Base-by-base conservation (phyloP, 306 rosid species). In the Oemleria cerasiformis region DNA sequence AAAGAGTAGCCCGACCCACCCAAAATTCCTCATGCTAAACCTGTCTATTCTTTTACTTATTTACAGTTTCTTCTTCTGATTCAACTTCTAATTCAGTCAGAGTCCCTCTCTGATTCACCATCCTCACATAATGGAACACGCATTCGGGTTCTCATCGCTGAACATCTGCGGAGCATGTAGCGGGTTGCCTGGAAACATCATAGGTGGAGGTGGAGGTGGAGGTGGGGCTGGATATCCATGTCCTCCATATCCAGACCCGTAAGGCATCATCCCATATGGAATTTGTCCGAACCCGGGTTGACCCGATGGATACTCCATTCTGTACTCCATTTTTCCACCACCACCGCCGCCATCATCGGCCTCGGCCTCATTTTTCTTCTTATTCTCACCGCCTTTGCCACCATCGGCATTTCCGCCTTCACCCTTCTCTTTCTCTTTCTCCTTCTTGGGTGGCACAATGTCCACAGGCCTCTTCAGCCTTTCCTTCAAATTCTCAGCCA, bases 121-220 rank as follows among this genome's bases (percentile, higher is more conserved):
- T 4, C 10, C 21, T 80, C 88, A 92, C 97, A 92, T 86, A 39
- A 90, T 34, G 0, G 77, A 85, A 71, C 98, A 92, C 10, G 90
- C 97, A 77, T 90, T 85, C 1, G 98, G 98, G 80, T 92, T 92
- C 74, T 92, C 98, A 0, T 90, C 98, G 19, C 92, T 92, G 54
- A 92, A 92, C 38, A 88, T 61, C 48, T 85, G 86, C 0, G 96
- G 36, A 30, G 92, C 85, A 36, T 83, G 82, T 38, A 58, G 51
- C 1, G 73, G 85, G 65, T 78, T 83, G 6, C 75, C n/a, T 19
- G 67, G 70, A 8, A 77, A 55, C 8, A 76, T 81, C 10, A 30
- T 30, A 30, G 75, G 55, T 9, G 64, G 65, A 8, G 64, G 73
- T 15, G 23, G 41, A n/a, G 75, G 55, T 9, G 64, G 65, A 16